Base-by-base conservation (phyloP, 345 rosid species). In the Linum usitatissimum region DNA sequence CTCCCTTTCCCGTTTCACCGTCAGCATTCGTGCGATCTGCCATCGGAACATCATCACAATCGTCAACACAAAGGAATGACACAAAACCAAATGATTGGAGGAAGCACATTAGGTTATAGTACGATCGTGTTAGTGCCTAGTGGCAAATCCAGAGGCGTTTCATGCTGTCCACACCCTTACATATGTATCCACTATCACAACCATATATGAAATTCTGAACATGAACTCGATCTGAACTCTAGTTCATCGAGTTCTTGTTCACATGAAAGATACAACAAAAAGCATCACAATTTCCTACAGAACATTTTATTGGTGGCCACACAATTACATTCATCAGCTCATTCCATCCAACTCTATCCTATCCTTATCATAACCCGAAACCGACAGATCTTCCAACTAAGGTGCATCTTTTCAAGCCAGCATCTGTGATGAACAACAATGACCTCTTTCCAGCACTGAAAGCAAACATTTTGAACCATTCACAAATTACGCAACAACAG, bases 1-100 rank as follows among this genome's bases (percentile, higher is more conserved):
- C 80, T 89, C 98, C 76, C 98, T 85, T 75, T 92, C 98, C 53
- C 94, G 77, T 69, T 70, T 92, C 12, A 92, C 83, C 3, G 98
- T 89, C 64, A 89, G 81, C 84, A 85, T 80, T 19, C 94, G 74
- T 36, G 98, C 95, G 39, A 87, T 72, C 91, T 92, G 70, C 30
- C 20, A 73, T 55, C 56, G 20, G 30, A 54, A 61, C 10, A 72
- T 31, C 31, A 48, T 39, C 55, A 28, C 31, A 38, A 60, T 62
- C 3, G 18, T 38, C 18, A 53, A 39, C 8, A 30, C 20, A 49
- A 21, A 60, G 60, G 42, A 14, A 6, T 5, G 18, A n/a, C 30
- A 8, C 13, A 1, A 40, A 13, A 53, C 10, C n/a, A 14, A 62
- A 30, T 23, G 28, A 23, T 23, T 23, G 28, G 28, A 23, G 28